A percentile compares a stretch with the other conserved stretches of the same genome.
These are phyloP conservation scores for Leishmania tarentolae DNA, from an alignment of 208 protist genomes.

Conservation along the genomic window DNA sequence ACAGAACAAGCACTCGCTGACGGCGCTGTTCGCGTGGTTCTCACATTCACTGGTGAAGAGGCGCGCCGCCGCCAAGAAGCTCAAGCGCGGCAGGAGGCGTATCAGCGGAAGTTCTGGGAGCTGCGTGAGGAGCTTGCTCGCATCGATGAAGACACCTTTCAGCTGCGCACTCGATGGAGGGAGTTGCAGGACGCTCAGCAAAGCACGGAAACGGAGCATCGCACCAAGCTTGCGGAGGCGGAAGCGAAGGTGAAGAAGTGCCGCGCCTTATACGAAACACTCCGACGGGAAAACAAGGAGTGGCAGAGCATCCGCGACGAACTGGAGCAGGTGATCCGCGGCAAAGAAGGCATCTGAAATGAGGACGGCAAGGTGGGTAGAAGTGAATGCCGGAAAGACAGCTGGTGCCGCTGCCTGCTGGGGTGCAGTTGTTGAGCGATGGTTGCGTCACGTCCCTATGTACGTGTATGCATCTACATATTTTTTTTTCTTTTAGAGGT, in stretches of 20 bases:
- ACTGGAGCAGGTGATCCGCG: constrained; percentile 31
- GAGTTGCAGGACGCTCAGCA: constrained; percentile 38
- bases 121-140: constrained; percentile 52
- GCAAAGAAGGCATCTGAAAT: background rate
- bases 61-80: constrained; percentile 27
- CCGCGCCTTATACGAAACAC: constrained; percentile 34
- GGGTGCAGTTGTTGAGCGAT: background rate
- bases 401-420: background rate
- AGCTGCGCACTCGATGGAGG: constrained; percentile 20
- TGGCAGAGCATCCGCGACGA: constrained; percentile 56
- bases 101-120: constrained; percentile 43
- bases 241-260: constrained; percentile 36
- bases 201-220: constrained; percentile 14
- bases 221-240: constrained; percentile 40
- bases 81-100: constrained; percentile 18
- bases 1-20: constrained; percentile 14
- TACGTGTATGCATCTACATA: no score
- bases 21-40: constrained; percentile 24
- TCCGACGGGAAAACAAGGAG: constrained; percentile 59
- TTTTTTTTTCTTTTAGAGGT: background rate
- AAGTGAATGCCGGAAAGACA: background rate
- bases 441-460: background rate
- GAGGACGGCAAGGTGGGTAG: background rate
- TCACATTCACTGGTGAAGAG: constrained; percentile 33
- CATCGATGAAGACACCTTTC: constrained; percentile 46